Base-by-base conservation (phyloP, 495 filamentous ascomycete species). In the Penicillium bovifimosum region DNA sequence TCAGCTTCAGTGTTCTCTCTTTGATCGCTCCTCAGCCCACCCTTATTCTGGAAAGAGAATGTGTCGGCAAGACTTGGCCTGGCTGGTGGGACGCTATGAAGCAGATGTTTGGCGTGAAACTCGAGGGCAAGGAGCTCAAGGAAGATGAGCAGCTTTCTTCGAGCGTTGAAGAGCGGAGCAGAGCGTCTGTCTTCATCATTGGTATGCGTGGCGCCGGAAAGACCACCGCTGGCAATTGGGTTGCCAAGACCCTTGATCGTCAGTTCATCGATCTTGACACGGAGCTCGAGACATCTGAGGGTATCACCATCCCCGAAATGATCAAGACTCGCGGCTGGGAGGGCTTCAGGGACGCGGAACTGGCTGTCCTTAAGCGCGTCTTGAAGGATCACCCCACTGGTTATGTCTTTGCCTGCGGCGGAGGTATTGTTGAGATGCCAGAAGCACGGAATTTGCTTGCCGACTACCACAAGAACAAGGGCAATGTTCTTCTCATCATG, bases 121-220 rank as follows among this genome's bases (percentile, higher is more conserved):
- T 97, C 17, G 80, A 84, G 35, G 93, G 93, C 28, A 76, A 78
- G 33, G 88, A 93, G 36, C 73, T 84, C 33, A 74, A 75, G 44
- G 73, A 65, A 60, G 74, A 60, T 39, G 71, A 60, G 39, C 51
- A 50, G 9, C 58, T 58, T 32, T 59, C 50, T 46, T 62, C 58
- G 29, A 60, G 51, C 14, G 57, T 41, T 28, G 64, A 61, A 32
- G 65, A 74, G 26, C 75, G 75, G 17, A 62, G 59, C 24, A 70
- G 42, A 58, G 79, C 63, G 43, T 93, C 91, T 9, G 84, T 97
- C 50, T 87, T 95, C 70, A 87, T 99, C 61, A 91, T 99, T 56
- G 93, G 93, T 16, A 99, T 99, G 93, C 84, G 93, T 55, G 93
- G 95, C 60, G 95, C 90, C 44, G 93, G 93, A 33, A 99, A 99